Base-by-base conservation (phyloP, 164 flowering plant genomes). In the Amborella trichopoda region DNA sequence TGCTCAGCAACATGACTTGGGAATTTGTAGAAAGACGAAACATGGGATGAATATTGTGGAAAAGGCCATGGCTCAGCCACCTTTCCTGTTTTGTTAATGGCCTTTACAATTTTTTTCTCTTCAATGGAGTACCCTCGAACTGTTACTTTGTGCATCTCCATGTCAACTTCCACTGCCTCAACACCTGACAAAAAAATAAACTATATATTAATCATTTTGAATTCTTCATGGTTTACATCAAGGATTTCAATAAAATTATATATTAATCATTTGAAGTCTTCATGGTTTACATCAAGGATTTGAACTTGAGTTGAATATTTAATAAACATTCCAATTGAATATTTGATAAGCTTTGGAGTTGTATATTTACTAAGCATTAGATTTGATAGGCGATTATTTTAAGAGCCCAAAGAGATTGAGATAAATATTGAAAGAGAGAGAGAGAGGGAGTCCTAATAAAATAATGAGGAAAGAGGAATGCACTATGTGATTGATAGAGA, bases 11-110 rank as follows among this genome's bases (percentile, higher is more conserved):
- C 49, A 49, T 81, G 63, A 27, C 63, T 32, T 4, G 94, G 94
- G 46, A 76, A 84, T 48, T 76, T 73, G 67, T 84, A 84, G 37
- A 81, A 84, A 4, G 94, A 81, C 6, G 87, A 41, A 16, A 50
- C 75, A 47, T 84, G 78, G 34, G 34, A 8, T 2, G 81, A 54
- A 67, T 70, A 53, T n/a, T 71, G 70, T 0, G 83, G 86, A 49
- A 74, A 83, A 2, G 89, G 94, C 94, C 94, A 83, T 38, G 72
- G 75, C 68, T 80, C 88, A 3, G 74, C 88, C 4, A 72, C 77
- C 52, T 83, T 83, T 3, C 94, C 94, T 0, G 85, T 63, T 1
- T 76, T 62, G 40, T 66, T 73, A 0, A 83, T 74, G 14, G 94
- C 81, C 52, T 69, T 84, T 17, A 81, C 54, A 43, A 84, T 77